Percentiles rank a stretch among this genome's conserved stretches.
These are phyloP conservation scores for Aurifilum marmelostoma DNA, from an alignment of 2,329 filamentous ascomycete genomes.

Conservation along the genomic window DNA sequence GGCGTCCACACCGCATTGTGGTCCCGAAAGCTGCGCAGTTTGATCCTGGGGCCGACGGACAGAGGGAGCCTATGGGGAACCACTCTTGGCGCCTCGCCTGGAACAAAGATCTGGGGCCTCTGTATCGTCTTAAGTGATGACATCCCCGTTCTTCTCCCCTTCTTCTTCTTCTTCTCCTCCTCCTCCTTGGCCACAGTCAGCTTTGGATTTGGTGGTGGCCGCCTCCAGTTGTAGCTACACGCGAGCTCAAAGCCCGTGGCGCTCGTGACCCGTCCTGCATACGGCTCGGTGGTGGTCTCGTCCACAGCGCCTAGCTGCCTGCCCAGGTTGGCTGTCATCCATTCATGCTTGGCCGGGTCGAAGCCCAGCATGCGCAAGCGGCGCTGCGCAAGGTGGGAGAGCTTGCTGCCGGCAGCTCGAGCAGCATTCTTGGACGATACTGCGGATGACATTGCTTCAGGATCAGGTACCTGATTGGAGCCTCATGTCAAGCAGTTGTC, in stretches of 20 bases:
- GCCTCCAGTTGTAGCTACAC: conserved; percentile 27
- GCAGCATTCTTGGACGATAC: background rate
- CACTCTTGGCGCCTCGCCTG: conserved; percentile 21
- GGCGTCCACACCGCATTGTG: conserved; percentile 24
- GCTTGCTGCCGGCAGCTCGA: background rate
- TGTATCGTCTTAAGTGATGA: background rate
- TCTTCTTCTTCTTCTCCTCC: no score
- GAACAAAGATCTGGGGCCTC: conserved; percentile 21
- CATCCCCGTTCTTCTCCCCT: background rate
- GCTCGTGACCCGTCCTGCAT: conserved; percentile 18
- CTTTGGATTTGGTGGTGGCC: background rate
- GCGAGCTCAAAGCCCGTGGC: conserved; percentile 20
- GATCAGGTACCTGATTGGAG: no score
- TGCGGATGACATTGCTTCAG: background rate
- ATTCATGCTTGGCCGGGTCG: conserved; percentile 10
- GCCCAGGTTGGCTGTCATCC: conserved; percentile 22
- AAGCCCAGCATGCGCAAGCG: conserved; percentile 22
- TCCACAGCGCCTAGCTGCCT: conserved; percentile 9
- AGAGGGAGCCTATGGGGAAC: conserved; percentile 14
- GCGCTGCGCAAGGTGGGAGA: conserved; percentile 12
- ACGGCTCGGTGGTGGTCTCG: conserved; percentile 9
- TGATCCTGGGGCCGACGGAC: background rate
- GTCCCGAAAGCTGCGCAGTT: conserved; percentile 11
- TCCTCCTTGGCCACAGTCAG: background rate
- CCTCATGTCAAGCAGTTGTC: background rate